Conservation (phyloP, 169 alveolate genomes). For the Ichthyophthirius multifiliis region DNA sequence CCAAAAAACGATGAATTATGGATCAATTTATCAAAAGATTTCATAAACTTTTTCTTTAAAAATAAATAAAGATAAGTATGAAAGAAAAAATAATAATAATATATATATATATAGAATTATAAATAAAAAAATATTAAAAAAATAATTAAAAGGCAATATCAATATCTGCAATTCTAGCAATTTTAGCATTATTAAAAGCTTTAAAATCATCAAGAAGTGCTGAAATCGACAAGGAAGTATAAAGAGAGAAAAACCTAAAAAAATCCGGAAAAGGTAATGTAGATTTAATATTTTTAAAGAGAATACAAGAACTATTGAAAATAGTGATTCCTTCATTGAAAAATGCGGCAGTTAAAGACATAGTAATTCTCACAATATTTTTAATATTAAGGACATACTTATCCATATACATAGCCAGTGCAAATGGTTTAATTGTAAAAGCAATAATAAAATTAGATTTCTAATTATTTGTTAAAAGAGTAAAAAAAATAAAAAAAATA, state of each 20-base stretch:
- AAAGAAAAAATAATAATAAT: neutral
- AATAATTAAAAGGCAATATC: neutral
- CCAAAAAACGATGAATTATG: constrained; percentile 1
- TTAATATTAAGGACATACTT: constrained; percentile 75
- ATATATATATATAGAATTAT: neutral
- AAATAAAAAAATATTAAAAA: neutral
- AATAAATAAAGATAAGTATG: neutral
- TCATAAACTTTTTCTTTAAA: neutral
- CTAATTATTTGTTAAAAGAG: constrained; percentile 58
- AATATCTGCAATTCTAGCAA: neutral
- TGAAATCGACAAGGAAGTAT: neutral
- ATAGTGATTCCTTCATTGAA: constrained; percentile 67
- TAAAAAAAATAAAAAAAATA: neutral
- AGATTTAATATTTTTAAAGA: constrained; percentile 54
- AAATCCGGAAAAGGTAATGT: constrained; percentile 60
- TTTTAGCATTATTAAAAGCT: neutral
- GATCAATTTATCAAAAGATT: neutral
- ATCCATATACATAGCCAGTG: constrained; percentile 79
- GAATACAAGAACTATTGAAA: constrained; percentile 48
- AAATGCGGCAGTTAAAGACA: constrained; percentile 44
- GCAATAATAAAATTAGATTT: constrained; percentile 70
- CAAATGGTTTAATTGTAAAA: constrained; percentile 80
- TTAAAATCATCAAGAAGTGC: neutral
- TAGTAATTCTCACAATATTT: constrained; percentile 57
- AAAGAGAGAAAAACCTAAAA: neutral